A percentile compares a stretch with the other conserved stretches of the same genome.
phyloP scores from a whole-genome alignment of 1,284 basidiomycete species.

The Dichomitus squalens region DNA sequence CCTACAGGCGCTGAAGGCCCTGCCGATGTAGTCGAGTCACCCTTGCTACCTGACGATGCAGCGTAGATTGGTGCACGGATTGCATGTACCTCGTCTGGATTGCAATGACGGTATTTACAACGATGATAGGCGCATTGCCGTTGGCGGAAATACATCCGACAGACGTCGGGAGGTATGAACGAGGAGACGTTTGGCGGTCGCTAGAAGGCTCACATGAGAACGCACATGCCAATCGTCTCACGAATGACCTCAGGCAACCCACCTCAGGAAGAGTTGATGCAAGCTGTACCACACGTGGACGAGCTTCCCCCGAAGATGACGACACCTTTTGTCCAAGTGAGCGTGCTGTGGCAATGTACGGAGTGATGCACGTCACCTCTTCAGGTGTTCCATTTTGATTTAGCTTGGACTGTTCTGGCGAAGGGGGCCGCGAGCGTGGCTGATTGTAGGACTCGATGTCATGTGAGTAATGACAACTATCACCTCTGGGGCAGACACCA shows the following conservation, averaged over 20 bases:
- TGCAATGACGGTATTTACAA: constrained; percentile 6
- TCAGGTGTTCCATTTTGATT: no score
- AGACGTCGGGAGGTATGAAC: neutral
- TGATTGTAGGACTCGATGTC: neutral
- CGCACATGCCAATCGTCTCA: neutral
- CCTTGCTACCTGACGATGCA: neutral
- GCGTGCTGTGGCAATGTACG: no score
- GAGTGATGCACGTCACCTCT: no score
- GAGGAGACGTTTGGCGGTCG: neutral
- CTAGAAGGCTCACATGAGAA: neutral
- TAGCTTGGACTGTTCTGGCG: neutral
- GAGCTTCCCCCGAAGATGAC: no score
- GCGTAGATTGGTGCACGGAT: neutral
- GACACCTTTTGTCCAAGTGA: no score
- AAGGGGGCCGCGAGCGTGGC: neutral
- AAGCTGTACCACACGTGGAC: no score
- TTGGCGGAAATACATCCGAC: constrained; percentile 5
- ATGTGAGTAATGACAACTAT: constrained; percentile 12
- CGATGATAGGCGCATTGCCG: neutral
- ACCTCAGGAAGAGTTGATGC: no score
- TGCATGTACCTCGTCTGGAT: neutral
- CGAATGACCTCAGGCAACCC: no score
- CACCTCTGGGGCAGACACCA: constrained; percentile 9
- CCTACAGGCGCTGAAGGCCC: neutral
- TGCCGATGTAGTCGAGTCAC: neutral